A percentile compares a stretch with the other conserved stretches of the same genome.
Evolutionary conservation across 1,139 yeast species (phyloP).

Genomic region (Magnusiomyces fungicola): DNA sequence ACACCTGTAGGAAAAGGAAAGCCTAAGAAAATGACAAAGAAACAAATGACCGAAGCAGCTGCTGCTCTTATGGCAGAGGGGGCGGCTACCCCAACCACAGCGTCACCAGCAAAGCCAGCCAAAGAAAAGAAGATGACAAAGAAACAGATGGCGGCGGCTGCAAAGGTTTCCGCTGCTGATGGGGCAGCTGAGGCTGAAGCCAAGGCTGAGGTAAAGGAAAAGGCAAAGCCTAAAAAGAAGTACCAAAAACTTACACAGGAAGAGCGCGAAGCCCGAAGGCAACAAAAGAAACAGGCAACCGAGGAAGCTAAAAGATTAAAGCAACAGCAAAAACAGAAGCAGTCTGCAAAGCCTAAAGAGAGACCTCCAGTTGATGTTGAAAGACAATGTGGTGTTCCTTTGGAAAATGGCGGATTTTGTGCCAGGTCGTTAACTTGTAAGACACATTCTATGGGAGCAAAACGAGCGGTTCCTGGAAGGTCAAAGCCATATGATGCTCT

Average conservation of each 20-base stretch:
- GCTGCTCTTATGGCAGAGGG: neutral
- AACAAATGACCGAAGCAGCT: too few relatives aligned
- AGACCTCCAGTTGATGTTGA: constrained; percentile 92
- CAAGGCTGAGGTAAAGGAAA: neutral
- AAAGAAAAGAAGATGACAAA: constrained; percentile 8
- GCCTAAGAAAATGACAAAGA: neutral
- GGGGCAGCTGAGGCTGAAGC: constrained; percentile 2
- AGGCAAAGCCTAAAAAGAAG: constrained; percentile 10
- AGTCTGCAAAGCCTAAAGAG: constrained; percentile 41
- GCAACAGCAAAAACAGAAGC: constrained; percentile 18
- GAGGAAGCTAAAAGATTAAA: constrained; percentile 81
- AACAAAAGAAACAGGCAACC: constrained; percentile 41
- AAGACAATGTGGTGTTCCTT: constrained; percentile 90
- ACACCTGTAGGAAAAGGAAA: neutral
- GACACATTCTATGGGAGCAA: constrained; percentile 97
- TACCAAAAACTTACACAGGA: constrained; percentile 14
- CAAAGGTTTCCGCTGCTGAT: constrained; percentile 3
- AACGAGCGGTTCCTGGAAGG: constrained; percentile 86
- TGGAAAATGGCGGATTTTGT: constrained; percentile 89
- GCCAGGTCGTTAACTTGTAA: constrained; percentile 94
- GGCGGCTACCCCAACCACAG: constrained; percentile 2
- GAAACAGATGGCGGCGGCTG: constrained; percentile 33
- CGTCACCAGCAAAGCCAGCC: constrained; percentile 1
- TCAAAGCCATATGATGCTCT: constrained; percentile 87
- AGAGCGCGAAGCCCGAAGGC: constrained; percentile 12